Conservation (phyloP, 306 rosid species). For the Sechiopsis laciniata region DNA sequence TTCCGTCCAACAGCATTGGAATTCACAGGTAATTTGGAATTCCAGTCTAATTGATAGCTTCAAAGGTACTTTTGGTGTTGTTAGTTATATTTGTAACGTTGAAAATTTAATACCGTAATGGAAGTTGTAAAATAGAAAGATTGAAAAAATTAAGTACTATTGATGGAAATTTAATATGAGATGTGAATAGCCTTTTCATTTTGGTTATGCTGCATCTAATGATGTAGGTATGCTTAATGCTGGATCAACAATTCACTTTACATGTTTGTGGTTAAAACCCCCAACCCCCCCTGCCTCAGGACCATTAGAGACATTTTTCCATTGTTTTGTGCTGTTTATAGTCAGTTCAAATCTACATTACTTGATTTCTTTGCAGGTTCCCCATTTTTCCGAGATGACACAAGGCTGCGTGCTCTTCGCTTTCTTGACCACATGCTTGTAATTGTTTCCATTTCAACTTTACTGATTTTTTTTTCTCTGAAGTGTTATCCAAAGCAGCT, state of each 20-base stretch:
- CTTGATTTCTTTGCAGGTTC: slow-evolving; percentile 57
- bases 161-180: not conserved
- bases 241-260: not conserved
- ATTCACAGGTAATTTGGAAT: slow-evolving; percentile 63
- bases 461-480: slow-evolving; percentile 24
- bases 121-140: slow-evolving; percentile 9
- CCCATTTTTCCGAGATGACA: slow-evolving; percentile 81
- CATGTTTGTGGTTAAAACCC: not conserved
- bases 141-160: not conserved
- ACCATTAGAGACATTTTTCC: not conserved
- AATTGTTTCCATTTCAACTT: slow-evolving; percentile 41
- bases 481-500: slow-evolving; percentile 20
- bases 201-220: not conserved
- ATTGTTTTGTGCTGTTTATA: not conserved
- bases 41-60: slow-evolving; percentile 19
- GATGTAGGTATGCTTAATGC: not conserved
- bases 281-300: not conserved
- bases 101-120: not conserved
- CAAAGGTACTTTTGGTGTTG: slow-evolving; percentile 1
- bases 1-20: slow-evolving; percentile 75
- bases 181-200: not conserved
- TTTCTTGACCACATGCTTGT: slow-evolving; percentile 99
- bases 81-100: not conserved
- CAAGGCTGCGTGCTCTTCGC: slow-evolving; percentile 97
- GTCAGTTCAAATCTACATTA: slow-evolving; percentile 15